Evolutionary conservation across 2,329 filamentous ascomycete species (phyloP).

Genomic region (Aspergillus awamori): DNA sequence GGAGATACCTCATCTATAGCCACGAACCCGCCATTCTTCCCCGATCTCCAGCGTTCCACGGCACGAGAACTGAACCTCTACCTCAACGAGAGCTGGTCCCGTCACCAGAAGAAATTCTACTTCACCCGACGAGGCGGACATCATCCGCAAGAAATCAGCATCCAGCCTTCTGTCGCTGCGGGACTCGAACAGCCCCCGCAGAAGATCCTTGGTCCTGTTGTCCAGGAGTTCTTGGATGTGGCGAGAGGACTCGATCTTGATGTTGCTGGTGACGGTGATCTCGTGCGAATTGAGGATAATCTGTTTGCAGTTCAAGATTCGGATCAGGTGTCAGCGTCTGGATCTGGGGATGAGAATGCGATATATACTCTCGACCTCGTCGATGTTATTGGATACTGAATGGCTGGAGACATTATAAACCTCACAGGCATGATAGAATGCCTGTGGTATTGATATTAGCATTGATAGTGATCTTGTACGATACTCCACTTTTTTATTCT

Average conservation of each 20-base stretch:
- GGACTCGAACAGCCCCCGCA: slow-evolving; percentile 25
- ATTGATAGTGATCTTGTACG: not conserved
- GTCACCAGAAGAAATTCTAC: slow-evolving; percentile 49
- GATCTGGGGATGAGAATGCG: no score
- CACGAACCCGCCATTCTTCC: slow-evolving; percentile 21
- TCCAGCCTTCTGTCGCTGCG: slow-evolving; percentile 35
- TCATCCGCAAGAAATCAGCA: slow-evolving; percentile 47
- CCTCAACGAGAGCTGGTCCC: slow-evolving; percentile 52
- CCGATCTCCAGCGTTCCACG: slow-evolving; percentile 36
- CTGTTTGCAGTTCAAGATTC: not conserved
- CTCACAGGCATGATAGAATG: no score
- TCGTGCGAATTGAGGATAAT: not conserved
- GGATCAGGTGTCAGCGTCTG: no score
- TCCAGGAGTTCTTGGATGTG: slow-evolving; percentile 14
- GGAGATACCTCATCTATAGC: slow-evolving; percentile 1
- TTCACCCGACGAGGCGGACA: slow-evolving; percentile 48
- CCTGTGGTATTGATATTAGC: not conserved
- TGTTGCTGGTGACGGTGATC: not conserved
- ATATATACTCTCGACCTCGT: not conserved
- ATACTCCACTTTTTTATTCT: no score
- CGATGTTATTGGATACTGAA: not conserved
- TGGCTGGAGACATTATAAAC: not conserved
- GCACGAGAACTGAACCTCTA: slow-evolving; percentile 48
- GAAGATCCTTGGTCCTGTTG: slow-evolving; percentile 28
- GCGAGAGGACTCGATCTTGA: slow-evolving; percentile 18